Conservation (phyloP, 345 rosid genomes). For the Eucalyptus viminalis region DNA sequence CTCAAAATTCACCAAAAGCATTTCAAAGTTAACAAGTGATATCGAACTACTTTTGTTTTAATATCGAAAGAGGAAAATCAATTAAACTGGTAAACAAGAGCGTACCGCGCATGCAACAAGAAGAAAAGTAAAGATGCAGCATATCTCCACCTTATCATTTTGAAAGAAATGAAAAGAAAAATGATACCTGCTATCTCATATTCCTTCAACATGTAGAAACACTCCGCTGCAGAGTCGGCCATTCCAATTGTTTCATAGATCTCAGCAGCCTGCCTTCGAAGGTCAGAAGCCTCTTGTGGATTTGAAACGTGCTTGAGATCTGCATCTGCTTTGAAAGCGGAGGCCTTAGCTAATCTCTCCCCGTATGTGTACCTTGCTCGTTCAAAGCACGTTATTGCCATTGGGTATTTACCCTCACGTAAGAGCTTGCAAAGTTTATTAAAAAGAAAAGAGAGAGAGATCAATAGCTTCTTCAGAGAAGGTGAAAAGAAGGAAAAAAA, state of each 20-base stretch:
- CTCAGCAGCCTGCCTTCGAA: constrained; percentile 35
- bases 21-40: not conserved
- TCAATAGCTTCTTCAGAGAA: not conserved
- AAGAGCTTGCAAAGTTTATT: constrained; percentile 12
- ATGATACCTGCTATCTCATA: constrained; percentile 3
- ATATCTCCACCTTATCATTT: not conserved
- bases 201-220: constrained; percentile 21
- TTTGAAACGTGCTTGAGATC: constrained; percentile 13
- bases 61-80: not conserved
- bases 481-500: not conserved
- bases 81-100: not conserved
- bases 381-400: constrained; percentile 40
- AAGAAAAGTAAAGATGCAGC: not conserved
- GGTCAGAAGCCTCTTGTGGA: constrained; percentile 11
- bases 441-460: not conserved
- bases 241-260: constrained; percentile 30
- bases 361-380: constrained; percentile 24
- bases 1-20: not conserved
- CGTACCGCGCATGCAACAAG: not conserved
- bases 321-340: constrained; percentile 25
- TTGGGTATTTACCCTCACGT: constrained; percentile 18
- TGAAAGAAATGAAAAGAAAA: not conserved
- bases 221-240: constrained; percentile 31
- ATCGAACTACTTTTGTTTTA: not conserved
- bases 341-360: constrained; percentile 29